Evolutionary conservation across 2,329 filamentous ascomycete genomes (phyloP), one percentile per base, ranked within the genome.

Genomic region (Arthroderma uncinatum): DNA sequence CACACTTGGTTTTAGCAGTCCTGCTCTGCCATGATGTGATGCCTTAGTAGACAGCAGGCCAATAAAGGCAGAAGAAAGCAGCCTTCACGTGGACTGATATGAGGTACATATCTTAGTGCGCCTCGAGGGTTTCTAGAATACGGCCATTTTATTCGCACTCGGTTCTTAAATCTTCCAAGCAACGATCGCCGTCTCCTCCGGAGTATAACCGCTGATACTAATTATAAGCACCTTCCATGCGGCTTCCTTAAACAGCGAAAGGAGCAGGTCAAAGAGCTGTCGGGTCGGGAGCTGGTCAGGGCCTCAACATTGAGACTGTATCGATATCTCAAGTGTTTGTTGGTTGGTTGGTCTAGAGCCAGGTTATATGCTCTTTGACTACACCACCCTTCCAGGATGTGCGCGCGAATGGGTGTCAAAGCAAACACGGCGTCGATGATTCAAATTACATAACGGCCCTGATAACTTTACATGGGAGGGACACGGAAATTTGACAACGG

Each of bases 91-190:
- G 40, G 14, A 4, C 19, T 23, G 21, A 25, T 14, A 44, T 44
- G 40, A 44, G 40, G 14, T 44, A 19, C 40, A 53, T 53, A n/a
- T 33, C 48, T 53, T 53, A 50, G 44, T 50, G 44, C 44, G 14
- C 25, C 25, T n/a, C 8, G 23, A 19, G 23, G 44, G 7, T 50
- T 50, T 50, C 44, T 50, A 33, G 44, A 50, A 50, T 28, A 50
- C 19, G 10, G 25, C 44, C n/a, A n/a, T n/a, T n/a, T n/a, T n/a
- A n/a, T n/a, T n/a, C n/a, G n/a, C n/a, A n/a, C n/a, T n/a, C n/a
- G n/a, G n/a, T n/a, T n/a, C n/a, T n/a, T n/a, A n/a, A n/a, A n/a
- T n/a, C n/a, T 5, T 9, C 44, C 44, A 50, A 30, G 44, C 44
- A 50, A 30, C 23, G 44, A 50, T 50, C 44, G 28, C 14, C 44